Conservation (phyloP, 1,284 basidiomycete genomes). For the Microbotryomycetes sp. region DNA sequence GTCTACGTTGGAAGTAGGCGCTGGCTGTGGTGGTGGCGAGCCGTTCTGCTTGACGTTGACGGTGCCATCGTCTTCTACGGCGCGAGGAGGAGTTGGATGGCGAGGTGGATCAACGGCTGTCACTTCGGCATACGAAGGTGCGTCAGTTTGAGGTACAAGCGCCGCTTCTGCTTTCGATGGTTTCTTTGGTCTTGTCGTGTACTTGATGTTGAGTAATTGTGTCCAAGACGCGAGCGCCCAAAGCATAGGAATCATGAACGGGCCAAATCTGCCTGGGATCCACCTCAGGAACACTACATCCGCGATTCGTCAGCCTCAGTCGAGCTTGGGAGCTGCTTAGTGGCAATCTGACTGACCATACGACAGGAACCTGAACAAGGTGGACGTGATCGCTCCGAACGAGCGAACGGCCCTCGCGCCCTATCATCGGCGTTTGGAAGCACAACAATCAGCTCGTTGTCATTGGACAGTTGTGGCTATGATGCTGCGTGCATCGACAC, state of each 20-base stretch:
- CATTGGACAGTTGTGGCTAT: too few species aligned
- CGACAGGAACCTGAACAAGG: conserved; percentile 14
- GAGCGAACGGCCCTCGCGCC: background rate
- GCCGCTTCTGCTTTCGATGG: background rate
- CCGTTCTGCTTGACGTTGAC: background rate
- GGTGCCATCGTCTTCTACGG: background rate
- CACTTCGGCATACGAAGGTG: background rate
- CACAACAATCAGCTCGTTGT: too few species aligned
- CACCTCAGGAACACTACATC: conserved; percentile 20
- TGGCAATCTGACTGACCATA: conserved; percentile 4
- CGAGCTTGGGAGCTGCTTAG: background rate
- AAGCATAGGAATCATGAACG: background rate
- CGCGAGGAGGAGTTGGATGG: background rate
- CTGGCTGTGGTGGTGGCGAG: too few species aligned
- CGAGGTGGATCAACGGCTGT: background rate
- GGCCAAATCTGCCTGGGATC: conserved; percentile 26
- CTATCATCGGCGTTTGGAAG: too few species aligned
- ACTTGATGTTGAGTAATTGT: background rate
- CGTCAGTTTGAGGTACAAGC: background rate
- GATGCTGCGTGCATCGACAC: too few species aligned
- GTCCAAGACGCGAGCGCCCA: background rate
- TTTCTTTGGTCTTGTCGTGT: background rate
- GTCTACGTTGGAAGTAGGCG: background rate
- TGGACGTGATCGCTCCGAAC: background rate
- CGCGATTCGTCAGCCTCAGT: background rate